Evolutionary conservation across 2,329 filamentous ascomycete species (phyloP).

Genomic region (Arachnopeziza araneosa): DNA sequence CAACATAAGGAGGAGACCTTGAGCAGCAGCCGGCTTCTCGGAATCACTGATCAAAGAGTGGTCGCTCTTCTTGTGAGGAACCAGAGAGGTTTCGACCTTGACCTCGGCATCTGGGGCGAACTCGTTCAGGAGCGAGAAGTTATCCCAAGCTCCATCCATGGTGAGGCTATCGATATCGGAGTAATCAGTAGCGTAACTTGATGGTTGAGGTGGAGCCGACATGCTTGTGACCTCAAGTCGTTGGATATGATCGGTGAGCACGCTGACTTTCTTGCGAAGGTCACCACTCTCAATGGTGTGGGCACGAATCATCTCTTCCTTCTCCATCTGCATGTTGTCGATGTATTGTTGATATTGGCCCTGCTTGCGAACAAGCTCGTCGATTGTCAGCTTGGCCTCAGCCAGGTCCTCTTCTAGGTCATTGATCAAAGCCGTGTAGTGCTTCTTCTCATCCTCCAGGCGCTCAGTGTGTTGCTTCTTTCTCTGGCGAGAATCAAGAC

Average conservation of each 20-base stretch:
- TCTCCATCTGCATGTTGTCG: conserved; percentile 73
- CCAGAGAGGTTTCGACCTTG: conserved; percentile 50
- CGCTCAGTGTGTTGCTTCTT: conserved; percentile 99
- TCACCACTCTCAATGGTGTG: conserved; percentile 89
- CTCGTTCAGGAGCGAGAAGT: conserved; percentile 71
- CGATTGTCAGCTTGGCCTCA: conserved; percentile 61
- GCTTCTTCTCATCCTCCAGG: conserved; percentile 94
- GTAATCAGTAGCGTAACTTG: conserved; percentile 65
- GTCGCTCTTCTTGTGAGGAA: conserved; percentile 50
- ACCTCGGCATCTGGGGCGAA: conserved; percentile 58
- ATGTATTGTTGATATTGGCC: conserved; percentile 71
- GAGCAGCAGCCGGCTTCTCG: conserved; percentile 65
- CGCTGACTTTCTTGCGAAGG: conserved; percentile 85
- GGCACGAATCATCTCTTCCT: conserved; percentile 81
- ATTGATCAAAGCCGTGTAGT: conserved; percentile 69
- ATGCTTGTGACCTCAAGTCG: conserved; percentile 61
- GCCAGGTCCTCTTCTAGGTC: conserved; percentile 74
- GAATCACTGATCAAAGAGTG: conserved; percentile 40
- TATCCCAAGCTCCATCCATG: conserved; percentile 79
- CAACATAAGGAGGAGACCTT: conserved; percentile 87
- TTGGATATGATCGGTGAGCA: conserved; percentile 68
- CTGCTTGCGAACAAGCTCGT: conserved; percentile 67
- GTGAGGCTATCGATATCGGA: conserved; percentile 77
- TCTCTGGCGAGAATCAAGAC: conserved; percentile 90
- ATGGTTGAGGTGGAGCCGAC: conserved; percentile 44